A percentile compares a stretch with the other conserved stretches of the same genome.
phyloP scores from a whole-genome alignment of 495 filamentous ascomycete genomes.

The Aspergillus ellipticus region DNA sequence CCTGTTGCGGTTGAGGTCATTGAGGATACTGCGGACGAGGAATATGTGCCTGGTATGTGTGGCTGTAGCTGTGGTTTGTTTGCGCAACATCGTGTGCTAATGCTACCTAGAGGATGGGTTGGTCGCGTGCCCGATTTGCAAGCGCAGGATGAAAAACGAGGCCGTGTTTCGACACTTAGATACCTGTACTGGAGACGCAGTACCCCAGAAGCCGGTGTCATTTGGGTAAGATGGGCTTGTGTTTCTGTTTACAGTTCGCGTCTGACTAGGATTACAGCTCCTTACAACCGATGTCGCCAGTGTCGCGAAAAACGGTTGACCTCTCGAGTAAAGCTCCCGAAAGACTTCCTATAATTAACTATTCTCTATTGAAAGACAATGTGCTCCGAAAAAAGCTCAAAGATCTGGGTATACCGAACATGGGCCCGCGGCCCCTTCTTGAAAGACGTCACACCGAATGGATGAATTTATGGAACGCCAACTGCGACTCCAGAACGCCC shows the following conservation, averaged over 20 bases:
- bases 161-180: slow-evolving; percentile 80
- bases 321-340: slow-evolving; percentile 37
- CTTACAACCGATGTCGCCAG: slow-evolving; percentile 16
- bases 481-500: slow-evolving; percentile 76
- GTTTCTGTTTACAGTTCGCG: neutral
- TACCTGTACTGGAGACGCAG: slow-evolving; percentile 35
- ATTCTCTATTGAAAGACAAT: slow-evolving; percentile 72
- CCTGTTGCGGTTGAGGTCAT: slow-evolving; percentile 24
- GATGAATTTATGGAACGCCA: slow-evolving; percentile 94
- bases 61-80: neutral
- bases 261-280: slow-evolving; percentile 19
- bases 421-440: slow-evolving; percentile 61
- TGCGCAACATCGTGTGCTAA: neutral
- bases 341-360: slow-evolving; percentile 73
- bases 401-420: slow-evolving; percentile 76
- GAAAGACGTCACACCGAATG: slow-evolving; percentile 86
- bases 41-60: slow-evolving; percentile 32
- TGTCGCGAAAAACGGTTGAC: slow-evolving; percentile 8
- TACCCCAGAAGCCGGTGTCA: slow-evolving; percentile 14
- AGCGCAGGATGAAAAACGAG: slow-evolving; percentile 67
- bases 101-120: slow-evolving; percentile 61
- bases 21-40: slow-evolving; percentile 40
- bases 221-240: slow-evolving; percentile 29
- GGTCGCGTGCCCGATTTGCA: slow-evolving; percentile 79
- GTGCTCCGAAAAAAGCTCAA: slow-evolving; percentile 73